phyloP scores from a whole-genome alignment of 371 early-diverging fungal genomes.

The Syncephalis fuscata region DNA sequence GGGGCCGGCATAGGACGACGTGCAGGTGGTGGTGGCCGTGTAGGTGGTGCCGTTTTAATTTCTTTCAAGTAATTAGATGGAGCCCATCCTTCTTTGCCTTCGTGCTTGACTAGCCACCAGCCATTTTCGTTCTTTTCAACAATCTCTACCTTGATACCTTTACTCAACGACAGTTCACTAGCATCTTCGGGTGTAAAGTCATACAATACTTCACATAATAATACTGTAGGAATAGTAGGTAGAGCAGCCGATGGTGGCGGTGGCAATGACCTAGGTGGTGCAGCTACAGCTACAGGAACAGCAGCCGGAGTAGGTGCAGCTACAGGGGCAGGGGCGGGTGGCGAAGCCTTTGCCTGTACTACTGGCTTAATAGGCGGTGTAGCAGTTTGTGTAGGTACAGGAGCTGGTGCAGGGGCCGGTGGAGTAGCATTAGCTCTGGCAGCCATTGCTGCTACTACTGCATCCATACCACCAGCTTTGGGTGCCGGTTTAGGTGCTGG shows the following conservation, averaged over 20 bases:
- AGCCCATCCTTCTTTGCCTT: constrained; percentile 66
- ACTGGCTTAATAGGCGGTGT: no score
- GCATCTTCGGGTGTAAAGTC: constrained; percentile 43
- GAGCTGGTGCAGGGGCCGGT: constrained; percentile 3
- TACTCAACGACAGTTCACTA: constrained; percentile 50
- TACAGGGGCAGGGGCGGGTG: no score
- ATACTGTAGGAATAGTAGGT: constrained; percentile 22
- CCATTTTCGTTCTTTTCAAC: constrained; percentile 65
- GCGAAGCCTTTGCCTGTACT: no score
- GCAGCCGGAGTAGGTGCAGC: neutral
- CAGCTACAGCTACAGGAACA: neutral
- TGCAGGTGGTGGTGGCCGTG: constrained; percentile 33
- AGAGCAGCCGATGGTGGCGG: constrained; percentile 39
- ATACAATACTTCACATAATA: constrained; percentile 56
- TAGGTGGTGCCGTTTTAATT: constrained; percentile 21
- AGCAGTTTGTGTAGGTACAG: no score
- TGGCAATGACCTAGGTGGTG: constrained; percentile 21
- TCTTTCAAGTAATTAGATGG: constrained; percentile 70
- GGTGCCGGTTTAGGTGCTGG: constrained; percentile 2
- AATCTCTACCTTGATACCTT: constrained; percentile 53
- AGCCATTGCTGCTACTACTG: neutral
- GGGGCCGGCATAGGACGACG: constrained; percentile 24
- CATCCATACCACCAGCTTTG: constrained; percentile 1
- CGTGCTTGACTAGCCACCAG: constrained; percentile 64
- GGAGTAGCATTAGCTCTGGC: constrained; percentile 9